phyloP scores from a whole-genome alignment of 192 early-diverging fungal genomes.

The Linnemannia schmuckeri region DNA sequence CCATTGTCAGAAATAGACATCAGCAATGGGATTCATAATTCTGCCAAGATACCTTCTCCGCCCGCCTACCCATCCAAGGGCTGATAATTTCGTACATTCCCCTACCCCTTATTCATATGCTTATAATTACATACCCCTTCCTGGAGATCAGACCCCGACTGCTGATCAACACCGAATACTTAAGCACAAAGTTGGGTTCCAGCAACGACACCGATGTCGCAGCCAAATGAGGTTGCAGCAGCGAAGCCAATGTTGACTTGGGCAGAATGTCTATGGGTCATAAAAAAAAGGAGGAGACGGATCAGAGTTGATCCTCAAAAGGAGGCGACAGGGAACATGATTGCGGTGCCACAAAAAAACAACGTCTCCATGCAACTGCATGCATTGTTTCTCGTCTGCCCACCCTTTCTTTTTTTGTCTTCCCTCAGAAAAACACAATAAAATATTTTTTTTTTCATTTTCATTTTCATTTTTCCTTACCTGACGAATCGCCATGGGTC shows the following conservation, averaged over 20 bases:
- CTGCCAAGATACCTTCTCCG: too few species aligned
- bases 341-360: conserved; percentile 1
- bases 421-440: background rate
- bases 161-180: conserved; percentile 60
- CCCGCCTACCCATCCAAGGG: background rate
- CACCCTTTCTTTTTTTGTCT: background rate
- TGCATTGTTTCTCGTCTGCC: background rate
- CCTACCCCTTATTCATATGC: background rate
- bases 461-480: conserved; percentile 26
- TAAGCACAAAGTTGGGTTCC: conserved; percentile 63
- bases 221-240: conserved; percentile 48
- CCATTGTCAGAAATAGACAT: background rate
- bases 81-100: background rate
- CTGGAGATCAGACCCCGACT: conserved; percentile 60
- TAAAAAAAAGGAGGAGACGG: background rate
- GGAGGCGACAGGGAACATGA: background rate
- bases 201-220: conserved; percentile 15
- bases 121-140: conserved; percentile 56
- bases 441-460: background rate
- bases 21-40: too few species aligned
- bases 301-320: background rate
- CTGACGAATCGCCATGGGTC: conserved; percentile 57
- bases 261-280: conserved; percentile 57
- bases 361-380: background rate
- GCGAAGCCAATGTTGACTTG: conserved; percentile 42